Percentiles rank a stretch among this genome's conserved stretches.
Evolutionary conservation across 495 filamentous ascomycete species (phyloP).

Genomic region (Penicillium antarcticum): DNA sequence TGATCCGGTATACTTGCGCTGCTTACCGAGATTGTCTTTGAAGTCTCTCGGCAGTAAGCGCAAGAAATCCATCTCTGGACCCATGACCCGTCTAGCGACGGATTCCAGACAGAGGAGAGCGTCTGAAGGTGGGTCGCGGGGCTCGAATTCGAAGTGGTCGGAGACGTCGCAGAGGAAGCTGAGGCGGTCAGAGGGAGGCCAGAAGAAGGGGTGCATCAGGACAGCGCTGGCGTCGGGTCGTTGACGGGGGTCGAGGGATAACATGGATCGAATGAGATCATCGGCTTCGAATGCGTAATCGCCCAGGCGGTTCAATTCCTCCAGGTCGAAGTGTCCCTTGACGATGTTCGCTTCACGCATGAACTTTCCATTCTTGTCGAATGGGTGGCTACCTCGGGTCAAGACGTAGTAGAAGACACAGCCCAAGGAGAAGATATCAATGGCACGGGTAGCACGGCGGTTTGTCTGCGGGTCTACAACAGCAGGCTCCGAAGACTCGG

Average conservation of each 20-base stretch:
- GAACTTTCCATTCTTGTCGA: constrained; percentile 87
- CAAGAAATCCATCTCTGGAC: constrained; percentile 70
- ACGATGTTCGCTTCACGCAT: constrained; percentile 97
- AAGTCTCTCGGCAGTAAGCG: constrained; percentile 72
- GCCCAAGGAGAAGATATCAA: constrained; percentile 94
- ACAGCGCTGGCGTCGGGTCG: constrained; percentile 73
- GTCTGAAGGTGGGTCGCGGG: constrained; percentile 70
- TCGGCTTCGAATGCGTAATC: constrained; percentile 83
- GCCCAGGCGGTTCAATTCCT: constrained; percentile 65
- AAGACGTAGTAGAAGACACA: constrained; percentile 97
- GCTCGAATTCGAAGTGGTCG: constrained; percentile 91
- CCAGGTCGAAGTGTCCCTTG: constrained; percentile 73
- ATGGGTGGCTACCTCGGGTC: constrained; percentile 87
- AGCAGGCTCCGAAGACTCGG: constrained; percentile 54
- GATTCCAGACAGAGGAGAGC: constrained; percentile 63
- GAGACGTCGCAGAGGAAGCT: constrained; percentile 90
- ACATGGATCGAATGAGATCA: constrained; percentile 82
- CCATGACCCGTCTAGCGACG: constrained; percentile 49
- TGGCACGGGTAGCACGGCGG: constrained; percentile 85
- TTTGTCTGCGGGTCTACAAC: constrained; percentile 62
- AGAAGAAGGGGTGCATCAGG: constrained; percentile 94
- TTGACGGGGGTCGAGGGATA: constrained; percentile 64
- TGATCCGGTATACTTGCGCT: constrained; percentile 87
- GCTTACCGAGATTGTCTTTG: constrained; percentile 83
- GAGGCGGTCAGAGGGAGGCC: constrained; percentile 80